A percentile compares a stretch with the other conserved stretches of the same genome.
These are phyloP conservation scores for Populus tremula DNA, from an alignment of 345 rosid species.

Conservation along the genomic window DNA sequence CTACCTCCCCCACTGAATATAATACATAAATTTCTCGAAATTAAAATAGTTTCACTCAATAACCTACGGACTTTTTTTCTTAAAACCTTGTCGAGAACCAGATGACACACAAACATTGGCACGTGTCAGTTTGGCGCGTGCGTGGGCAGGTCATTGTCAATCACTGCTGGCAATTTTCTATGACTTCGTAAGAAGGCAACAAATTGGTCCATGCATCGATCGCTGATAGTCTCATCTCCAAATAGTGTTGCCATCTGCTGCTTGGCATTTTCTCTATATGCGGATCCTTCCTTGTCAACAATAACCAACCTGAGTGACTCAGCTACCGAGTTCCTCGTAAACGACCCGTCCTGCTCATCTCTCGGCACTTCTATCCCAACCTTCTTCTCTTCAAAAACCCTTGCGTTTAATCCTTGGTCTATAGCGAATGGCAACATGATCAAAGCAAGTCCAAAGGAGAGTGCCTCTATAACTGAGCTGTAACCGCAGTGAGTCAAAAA, in stretches of 20 bases:
- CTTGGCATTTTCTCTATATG: background rate
- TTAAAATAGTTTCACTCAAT: no score
- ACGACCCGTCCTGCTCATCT: constrained; percentile 39
- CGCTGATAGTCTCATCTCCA: background rate
- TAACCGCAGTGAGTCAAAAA: constrained; percentile 49
- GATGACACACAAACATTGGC: no score
- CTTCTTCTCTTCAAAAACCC: constrained; percentile 33
- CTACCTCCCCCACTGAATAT: no score
- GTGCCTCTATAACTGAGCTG: constrained; percentile 45
- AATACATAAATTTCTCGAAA: no score
- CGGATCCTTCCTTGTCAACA: constrained; percentile 27
- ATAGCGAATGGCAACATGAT: constrained; percentile 34
- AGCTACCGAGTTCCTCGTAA: constrained; percentile 35
- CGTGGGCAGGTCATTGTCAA: no score
- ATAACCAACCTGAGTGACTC: constrained; percentile 35
- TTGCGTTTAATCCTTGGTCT: constrained; percentile 47
- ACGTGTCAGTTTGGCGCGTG: no score
- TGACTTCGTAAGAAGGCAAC: background rate
- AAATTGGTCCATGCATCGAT: background rate
- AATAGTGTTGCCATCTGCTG: background rate
- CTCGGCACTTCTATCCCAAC: constrained; percentile 40
- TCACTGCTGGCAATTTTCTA: background rate
- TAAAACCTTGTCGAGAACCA: no score
- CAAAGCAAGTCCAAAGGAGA: constrained; percentile 32
- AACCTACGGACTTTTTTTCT: no score